Base-by-base conservation (phyloP, 2,329 filamentous ascomycete species). In the Metarhizium brunneum region DNA sequence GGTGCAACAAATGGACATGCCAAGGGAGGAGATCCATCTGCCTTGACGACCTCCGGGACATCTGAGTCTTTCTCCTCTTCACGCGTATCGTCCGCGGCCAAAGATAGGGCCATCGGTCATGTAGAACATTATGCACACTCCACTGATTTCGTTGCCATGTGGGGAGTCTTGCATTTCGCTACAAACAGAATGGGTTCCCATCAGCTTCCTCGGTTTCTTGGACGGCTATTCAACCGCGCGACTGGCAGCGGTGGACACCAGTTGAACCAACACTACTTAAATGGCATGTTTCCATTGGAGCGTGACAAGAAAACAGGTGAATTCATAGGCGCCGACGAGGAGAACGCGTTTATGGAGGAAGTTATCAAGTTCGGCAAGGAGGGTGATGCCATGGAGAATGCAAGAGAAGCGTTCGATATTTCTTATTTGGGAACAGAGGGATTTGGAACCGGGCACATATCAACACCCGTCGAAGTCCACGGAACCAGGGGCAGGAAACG, bases 41-140 rank as follows among this genome's bases (percentile, higher is more conserved):
- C 62, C 5, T 57, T 58, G 11, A 63, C 62, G 7, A 63, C 67
- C 25, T 57, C 64, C 3, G 18, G 40, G 18, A 55, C 48, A 10
- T 52, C 42, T 3, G 54, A 43, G 7, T 66, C 69, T 5, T 50
- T 66, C 10, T 69, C 70, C 0, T 69, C 69, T 1, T 66, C 73
- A 11, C 61, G 71, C 20, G 70, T 68, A 6, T 66, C 71, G 1
- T 66, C 65, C 1, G 65, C 72, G 2, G 68, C 74, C 8, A 69
- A 75, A 5, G 73, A 76, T 58, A 71, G 74, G 45, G 80, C 80
- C 2, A 84, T 92, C 53, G 77, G 80, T 6, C 79, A 91, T 60
- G 85, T 94, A 43, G 89, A 94, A 69, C 89, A 94, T 68, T 94
- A 92, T 64, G 86, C 85, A 2, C 87, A 92, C 65, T 79, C 78